A percentile compares a stretch with the other conserved stretches of the same genome.
phyloP scores from a whole-genome alignment of 345 rosid species.

The Lepidium didymum region DNA sequence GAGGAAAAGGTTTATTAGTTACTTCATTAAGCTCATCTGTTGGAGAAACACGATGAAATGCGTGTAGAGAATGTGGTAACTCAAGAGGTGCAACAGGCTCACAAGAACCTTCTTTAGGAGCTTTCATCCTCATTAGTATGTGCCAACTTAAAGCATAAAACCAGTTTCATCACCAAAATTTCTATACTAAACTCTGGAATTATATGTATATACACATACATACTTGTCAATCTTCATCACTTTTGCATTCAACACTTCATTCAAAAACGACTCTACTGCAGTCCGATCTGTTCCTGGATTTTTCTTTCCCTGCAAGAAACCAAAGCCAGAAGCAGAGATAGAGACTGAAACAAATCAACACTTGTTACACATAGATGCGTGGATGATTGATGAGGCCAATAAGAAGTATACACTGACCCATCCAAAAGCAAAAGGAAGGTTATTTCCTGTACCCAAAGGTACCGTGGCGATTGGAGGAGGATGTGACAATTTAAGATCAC shows the following conservation, averaged over 20 bases:
- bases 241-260: slow-evolving; percentile 55
- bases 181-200: background rate
- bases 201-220: background rate
- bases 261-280: slow-evolving; percentile 54
- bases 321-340: background rate
- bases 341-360: background rate
- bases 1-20: background rate
- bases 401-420: slow-evolving; percentile 49
- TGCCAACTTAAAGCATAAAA: slow-evolving; percentile 61
- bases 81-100: slow-evolving; percentile 93
- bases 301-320: slow-evolving; percentile 69
- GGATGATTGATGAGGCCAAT: too few relatives aligned
- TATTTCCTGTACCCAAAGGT: slow-evolving; percentile 97
- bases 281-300: slow-evolving; percentile 73
- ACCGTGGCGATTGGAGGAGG: slow-evolving; percentile 91
- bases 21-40: slow-evolving; percentile 66
- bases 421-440: slow-evolving; percentile 91
- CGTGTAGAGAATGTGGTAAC: slow-evolving; percentile 89
- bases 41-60: slow-evolving; percentile 69
- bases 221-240: slow-evolving; percentile 95
- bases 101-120: slow-evolving; percentile 59
- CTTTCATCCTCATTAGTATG: slow-evolving; percentile 82
- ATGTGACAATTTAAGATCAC: slow-evolving; percentile 74
- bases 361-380: too few relatives aligned
- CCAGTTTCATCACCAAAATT: background rate